Percentiles rank a stretch among this genome's conserved stretches.
These are phyloP conservation scores for Penicillium sp. DNA, from an alignment of 2,329 filamentous ascomycete species.

Conservation along the genomic window DNA sequence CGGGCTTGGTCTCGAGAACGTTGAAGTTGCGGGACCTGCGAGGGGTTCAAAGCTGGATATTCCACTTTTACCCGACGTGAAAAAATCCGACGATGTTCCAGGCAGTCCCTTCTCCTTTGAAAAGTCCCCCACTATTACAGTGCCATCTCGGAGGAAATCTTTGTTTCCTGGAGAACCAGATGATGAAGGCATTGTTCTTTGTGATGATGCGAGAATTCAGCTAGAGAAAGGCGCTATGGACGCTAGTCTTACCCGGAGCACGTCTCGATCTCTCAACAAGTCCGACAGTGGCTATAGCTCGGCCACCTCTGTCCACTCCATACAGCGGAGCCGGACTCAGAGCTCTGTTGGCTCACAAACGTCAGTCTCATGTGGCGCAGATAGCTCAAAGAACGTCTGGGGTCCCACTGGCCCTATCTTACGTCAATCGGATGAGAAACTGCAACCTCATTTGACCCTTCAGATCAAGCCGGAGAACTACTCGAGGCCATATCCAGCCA, in stretches of 20 bases:
- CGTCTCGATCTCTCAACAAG: slow-evolving; percentile 30
- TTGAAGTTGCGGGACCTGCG: slow-evolving; percentile 5
- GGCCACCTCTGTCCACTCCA: slow-evolving; percentile 33
- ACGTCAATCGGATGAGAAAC: slow-evolving; percentile 4
- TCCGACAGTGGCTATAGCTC: slow-evolving; percentile 43
- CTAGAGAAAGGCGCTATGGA: slow-evolving; percentile 17
- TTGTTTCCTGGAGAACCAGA: slow-evolving; percentile 21
- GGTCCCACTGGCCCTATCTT: background rate
- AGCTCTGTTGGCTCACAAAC: slow-evolving; percentile 30
- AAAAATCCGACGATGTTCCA: slow-evolving; percentile 27
- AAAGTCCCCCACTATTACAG: slow-evolving; percentile 29
- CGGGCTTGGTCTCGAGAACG: slow-evolving; percentile 17
- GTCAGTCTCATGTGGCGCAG: slow-evolving; percentile 22
- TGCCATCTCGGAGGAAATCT: slow-evolving; percentile 4
- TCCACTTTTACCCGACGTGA: slow-evolving; percentile 14
- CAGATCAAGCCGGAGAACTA: slow-evolving; percentile 18
- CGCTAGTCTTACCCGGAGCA: slow-evolving; percentile 15
- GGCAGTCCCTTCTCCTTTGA: slow-evolving; percentile 38
- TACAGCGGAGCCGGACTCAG: slow-evolving; percentile 25
- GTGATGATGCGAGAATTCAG: slow-evolving; percentile 12
- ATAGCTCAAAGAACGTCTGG: slow-evolving; percentile 12
- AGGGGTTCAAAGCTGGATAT: slow-evolving; percentile 21
- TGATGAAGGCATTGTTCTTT: slow-evolving; percentile 25
- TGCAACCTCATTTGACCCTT: slow-evolving; percentile 22
- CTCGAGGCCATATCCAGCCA: slow-evolving; percentile 13